Evolutionary conservation across 306 rosid species (phyloP).

Genomic region (Luffa acutangula): DNA sequence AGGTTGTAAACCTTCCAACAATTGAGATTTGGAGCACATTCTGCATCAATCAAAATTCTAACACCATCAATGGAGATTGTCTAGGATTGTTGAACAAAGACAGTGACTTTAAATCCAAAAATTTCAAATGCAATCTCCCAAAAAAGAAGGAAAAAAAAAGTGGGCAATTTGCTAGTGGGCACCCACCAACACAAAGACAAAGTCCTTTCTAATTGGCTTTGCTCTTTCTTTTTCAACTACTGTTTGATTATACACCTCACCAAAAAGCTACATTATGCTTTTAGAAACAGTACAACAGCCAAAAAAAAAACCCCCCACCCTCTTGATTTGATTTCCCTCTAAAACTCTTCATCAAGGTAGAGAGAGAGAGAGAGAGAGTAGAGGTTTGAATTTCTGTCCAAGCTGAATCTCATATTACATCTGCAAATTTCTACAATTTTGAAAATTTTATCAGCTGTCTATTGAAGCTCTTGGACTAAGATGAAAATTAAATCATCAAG

Average conservation of each 20-base stretch:
- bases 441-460: not conserved
- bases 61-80: slow-evolving; percentile 2
- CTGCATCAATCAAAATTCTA: slow-evolving; percentile 1
- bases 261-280: slow-evolving; percentile 10
- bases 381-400: not conserved
- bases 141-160: not conserved
- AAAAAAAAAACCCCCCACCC: not conserved
- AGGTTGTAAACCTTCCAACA: slow-evolving; percentile 6
- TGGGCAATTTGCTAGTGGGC: not conserved
- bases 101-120: not conserved
- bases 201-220: not conserved
- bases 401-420: not conserved
- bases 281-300: not conserved
- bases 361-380: not conserved
- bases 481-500: not conserved
- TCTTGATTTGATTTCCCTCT: slow-evolving; percentile 9
- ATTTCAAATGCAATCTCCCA: not conserved
- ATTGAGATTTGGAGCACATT: not conserved
- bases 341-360: not conserved
- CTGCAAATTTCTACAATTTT: not conserved
- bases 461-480: not conserved
- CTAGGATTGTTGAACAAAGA: not conserved
- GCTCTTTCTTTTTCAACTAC: not conserved
- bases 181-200: not conserved
- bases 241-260: slow-evolving; percentile 9